Percentiles rank a stretch among this genome's conserved stretches.
phyloP scores from a whole-genome alignment of 1,284 basidiomycete genomes.

The Cryptococcus sp. region DNA sequence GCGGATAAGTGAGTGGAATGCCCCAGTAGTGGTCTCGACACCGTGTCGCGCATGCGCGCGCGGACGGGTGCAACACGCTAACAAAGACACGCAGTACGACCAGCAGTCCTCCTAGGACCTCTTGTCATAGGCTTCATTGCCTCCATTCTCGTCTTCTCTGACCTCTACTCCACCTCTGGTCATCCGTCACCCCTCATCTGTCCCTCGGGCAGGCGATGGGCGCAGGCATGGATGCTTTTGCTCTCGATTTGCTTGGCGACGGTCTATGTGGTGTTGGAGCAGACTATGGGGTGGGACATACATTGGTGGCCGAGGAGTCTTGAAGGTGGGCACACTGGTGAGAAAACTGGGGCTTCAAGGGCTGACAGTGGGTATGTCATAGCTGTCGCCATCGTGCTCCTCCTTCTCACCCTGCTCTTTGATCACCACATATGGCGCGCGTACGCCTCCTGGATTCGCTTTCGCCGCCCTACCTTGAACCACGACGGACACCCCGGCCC shows the following conservation, averaged over 20 bases:
- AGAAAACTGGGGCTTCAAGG: neutral
- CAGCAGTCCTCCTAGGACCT: conserved; percentile 13
- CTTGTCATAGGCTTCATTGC: conserved; percentile 7
- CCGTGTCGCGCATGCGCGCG: too few relatives aligned
- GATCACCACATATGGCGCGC: conserved; percentile 8
- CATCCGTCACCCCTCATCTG: conserved; percentile 12
- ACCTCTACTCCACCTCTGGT: conserved; percentile 9
- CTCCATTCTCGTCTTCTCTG: neutral
- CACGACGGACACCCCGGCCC: neutral
- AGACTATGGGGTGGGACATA: conserved; percentile 15
- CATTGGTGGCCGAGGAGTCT: conserved; percentile 20
- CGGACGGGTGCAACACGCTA: too few relatives aligned
- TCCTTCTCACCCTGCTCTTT: conserved; percentile 3
- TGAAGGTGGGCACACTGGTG: conserved; percentile 13
- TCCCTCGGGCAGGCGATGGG: conserved; percentile 1
- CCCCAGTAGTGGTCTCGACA: too few relatives aligned
- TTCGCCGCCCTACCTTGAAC: conserved; percentile 8
- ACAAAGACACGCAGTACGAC: conserved; percentile 6
- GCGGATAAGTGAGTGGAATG: conserved; percentile 12
- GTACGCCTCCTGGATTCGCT: conserved; percentile 16
- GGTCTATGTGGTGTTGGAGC: conserved; percentile 18
- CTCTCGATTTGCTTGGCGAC: neutral
- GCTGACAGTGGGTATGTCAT: neutral
- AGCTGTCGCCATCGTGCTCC: conserved; percentile 1
- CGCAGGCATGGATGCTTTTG: conserved; percentile 1